A percentile compares a stretch with the other conserved stretches of the same genome.
Conservation (phyloP, 164 flowering plant genomes). For the Cinnamomum micranthum region DNA sequence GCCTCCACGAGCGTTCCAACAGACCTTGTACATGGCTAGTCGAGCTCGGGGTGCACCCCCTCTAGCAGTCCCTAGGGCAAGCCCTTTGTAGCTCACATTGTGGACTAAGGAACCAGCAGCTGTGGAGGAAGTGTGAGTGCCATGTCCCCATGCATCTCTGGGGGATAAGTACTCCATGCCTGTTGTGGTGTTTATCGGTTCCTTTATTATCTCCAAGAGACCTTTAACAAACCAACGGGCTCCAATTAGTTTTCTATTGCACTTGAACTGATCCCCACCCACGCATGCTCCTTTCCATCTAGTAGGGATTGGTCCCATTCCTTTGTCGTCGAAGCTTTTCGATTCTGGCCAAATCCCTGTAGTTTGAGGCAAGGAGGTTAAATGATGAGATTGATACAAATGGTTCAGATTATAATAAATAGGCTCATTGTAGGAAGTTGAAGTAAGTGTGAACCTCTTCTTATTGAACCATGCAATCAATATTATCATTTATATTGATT, state of each 20-base stretch:
- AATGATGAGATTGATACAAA: too few species aligned
- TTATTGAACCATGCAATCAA: background rate
- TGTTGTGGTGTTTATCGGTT: background rate
- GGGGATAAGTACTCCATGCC: slow-evolving; percentile 18
- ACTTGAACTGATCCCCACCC: slow-evolving; percentile 8
- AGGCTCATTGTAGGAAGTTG: background rate
- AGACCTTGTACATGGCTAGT: slow-evolving; percentile 25
- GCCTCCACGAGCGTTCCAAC: slow-evolving; percentile 7
- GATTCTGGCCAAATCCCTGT: slow-evolving; percentile 16
- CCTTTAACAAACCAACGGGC: slow-evolving; percentile 28
- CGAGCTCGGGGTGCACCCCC: slow-evolving; percentile 29
- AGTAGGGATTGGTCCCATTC: slow-evolving; percentile 8
- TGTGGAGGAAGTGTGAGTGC: slow-evolving; percentile 25
- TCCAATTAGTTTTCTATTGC: slow-evolving; percentile 25
- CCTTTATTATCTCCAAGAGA: background rate
- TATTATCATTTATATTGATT: background rate
- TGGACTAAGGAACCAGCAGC: slow-evolving; percentile 20
- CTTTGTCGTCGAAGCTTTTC: slow-evolving; percentile 11
- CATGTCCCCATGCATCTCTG: slow-evolving; percentile 19
- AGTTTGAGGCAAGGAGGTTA: background rate
- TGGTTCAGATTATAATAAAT: background rate
- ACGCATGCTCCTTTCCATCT: slow-evolving; percentile 14
- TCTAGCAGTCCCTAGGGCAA: slow-evolving; percentile 20
- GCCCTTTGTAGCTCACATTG: slow-evolving; percentile 15
- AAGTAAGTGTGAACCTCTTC: too few species aligned